Conservation (phyloP, 2,329 filamentous ascomycete genomes). For the Colletotrichum tamarilloi region DNA sequence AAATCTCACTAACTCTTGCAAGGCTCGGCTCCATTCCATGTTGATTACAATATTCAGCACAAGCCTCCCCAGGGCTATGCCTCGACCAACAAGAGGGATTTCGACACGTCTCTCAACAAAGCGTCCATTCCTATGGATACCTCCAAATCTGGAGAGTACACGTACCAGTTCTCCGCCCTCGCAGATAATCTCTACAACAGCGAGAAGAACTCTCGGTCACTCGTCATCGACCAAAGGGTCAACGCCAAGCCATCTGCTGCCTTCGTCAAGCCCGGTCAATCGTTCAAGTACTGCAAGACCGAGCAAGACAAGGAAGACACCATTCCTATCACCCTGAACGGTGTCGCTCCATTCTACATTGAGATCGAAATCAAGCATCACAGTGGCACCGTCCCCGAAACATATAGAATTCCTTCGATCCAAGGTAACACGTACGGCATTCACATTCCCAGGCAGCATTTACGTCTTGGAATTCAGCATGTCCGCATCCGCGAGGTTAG, state of each 20-base stretch:
- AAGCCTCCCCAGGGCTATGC: constrained; percentile 46
- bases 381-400: constrained; percentile 81
- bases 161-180: constrained; percentile 86
- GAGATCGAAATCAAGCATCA: constrained; percentile 96
- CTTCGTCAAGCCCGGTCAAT: constrained; percentile 88
- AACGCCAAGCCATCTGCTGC: constrained; percentile 84
- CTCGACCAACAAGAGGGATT: constrained; percentile 63
- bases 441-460: constrained; percentile 83
- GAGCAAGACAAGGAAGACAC: constrained; percentile 84
- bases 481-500: constrained; percentile 90
- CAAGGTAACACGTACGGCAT: constrained; percentile 79
- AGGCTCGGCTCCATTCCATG: constrained; percentile 79
- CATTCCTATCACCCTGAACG: constrained; percentile 87
- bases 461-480: constrained; percentile 90
- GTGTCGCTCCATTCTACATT: constrained; percentile 86
- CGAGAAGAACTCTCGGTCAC: constrained; percentile 72
- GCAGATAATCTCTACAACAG: constrained; percentile 88
- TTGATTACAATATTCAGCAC: constrained; percentile 23
- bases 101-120: constrained; percentile 81
- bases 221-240: constrained; percentile 84
- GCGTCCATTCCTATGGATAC: constrained; percentile 90
- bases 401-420: constrained; percentile 85
- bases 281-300: constrained; percentile 94
- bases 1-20: constrained; percentile 43
- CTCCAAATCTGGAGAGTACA: constrained; percentile 81